Conservation (phyloP, 2,329 filamentous ascomycete species). For the Eurotiales sp. region DNA sequence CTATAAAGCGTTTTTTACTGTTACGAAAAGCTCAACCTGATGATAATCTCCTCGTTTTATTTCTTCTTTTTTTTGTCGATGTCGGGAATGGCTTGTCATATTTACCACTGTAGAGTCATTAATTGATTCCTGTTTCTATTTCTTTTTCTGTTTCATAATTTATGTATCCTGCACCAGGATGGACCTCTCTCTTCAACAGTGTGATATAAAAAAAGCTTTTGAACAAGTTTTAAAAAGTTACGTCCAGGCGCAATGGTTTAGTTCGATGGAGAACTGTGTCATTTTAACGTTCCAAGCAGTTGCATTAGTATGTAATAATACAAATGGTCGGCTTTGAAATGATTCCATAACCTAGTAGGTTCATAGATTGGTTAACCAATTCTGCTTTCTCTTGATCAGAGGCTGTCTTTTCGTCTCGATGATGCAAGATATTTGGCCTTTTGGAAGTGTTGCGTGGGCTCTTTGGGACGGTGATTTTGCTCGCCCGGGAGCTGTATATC, state of each 20-base stretch:
- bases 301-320: no score
- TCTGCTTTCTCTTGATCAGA: no score
- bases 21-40: slow-evolving; percentile 16
- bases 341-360: no score
- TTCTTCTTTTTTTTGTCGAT: slow-evolving; percentile 1
- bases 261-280: no score
- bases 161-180: neutral
- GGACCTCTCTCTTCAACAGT: slow-evolving; percentile 15
- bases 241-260: neutral
- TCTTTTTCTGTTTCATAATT: neutral
- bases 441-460: no score
- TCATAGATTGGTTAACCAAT: no score
- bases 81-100: no score
- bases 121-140: neutral
- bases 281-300: no score
- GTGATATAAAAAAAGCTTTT: slow-evolving; percentile 12
- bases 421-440: no score
- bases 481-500: no score
- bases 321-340: neutral
- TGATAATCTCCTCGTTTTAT: neutral
- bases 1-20: neutral
- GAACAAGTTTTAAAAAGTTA: slow-evolving; percentile 11
- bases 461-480: no score
- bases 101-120: neutral
- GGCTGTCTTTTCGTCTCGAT: no score